These are phyloP conservation scores for Epichloe sp. DNA, from an alignment of 2,329 filamentous ascomycete genomes.

Conservation along the genomic window DNA sequence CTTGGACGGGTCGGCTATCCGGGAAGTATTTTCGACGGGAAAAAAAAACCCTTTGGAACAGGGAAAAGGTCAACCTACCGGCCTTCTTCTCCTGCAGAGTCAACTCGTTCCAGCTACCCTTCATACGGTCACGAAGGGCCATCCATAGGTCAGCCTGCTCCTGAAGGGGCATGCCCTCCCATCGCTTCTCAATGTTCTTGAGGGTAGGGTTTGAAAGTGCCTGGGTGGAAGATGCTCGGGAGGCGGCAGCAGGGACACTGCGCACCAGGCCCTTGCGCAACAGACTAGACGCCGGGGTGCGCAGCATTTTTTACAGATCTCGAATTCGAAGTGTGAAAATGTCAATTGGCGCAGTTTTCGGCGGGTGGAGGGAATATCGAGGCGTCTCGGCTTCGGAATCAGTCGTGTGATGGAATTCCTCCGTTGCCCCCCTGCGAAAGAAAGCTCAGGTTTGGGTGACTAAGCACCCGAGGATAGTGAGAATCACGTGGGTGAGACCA, in stretches of 20 bases:
- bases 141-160: conserved; percentile 99
- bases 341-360: conserved; percentile 22
- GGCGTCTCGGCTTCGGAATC: conserved; percentile 14
- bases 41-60: conserved; percentile 2
- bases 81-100: conserved; percentile 98
- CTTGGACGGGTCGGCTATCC: conserved; percentile 13
- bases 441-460: conserved; percentile 14
- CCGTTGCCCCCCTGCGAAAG: conserved; percentile 1
- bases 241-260: conserved; percentile 31
- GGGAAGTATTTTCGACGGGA: conserved; percentile 22
- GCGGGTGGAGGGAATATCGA: conserved; percentile 7
- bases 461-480: conserved; percentile 2
- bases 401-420: conserved; percentile 15
- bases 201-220: conserved; percentile 97
- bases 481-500: conserved; percentile 1
- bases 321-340: conserved; percentile 9
- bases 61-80: conserved; percentile 46
- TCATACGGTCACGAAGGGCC: conserved; percentile 95
- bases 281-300: conserved; percentile 38
- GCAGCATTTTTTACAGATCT: conserved; percentile 34
- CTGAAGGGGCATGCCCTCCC: conserved; percentile 94
- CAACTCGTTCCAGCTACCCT: conserved; percentile 90
- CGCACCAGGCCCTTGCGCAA: conserved; percentile 36
- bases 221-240: conserved; percentile 56
- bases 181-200: conserved; percentile 98